Evolutionary conservation across 176 grass and related monocot genomes (phyloP).

Genomic region (Aegilops tauschii): DNA sequence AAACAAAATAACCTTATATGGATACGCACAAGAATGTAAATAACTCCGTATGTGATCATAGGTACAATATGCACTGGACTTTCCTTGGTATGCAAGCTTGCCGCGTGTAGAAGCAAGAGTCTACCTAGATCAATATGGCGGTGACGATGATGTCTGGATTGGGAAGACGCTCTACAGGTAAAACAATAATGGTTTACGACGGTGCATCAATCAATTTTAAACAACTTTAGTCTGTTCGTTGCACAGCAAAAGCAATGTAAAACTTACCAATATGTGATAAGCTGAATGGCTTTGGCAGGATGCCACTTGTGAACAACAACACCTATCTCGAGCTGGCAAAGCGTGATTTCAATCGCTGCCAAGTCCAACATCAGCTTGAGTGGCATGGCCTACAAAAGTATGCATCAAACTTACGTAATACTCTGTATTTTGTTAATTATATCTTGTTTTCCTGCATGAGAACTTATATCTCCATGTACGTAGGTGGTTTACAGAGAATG

Average conservation of each 20-base stretch:
- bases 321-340: slow-evolving; percentile 68
- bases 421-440: not conserved
- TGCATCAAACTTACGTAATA: not conserved
- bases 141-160: slow-evolving; percentile 73
- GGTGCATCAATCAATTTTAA: not conserved
- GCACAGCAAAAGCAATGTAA: not conserved
- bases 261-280: not conserved
- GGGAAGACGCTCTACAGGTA: slow-evolving; percentile 96
- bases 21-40: too few relatives aligned
- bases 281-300: slow-evolving; percentile 40
- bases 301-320: slow-evolving; percentile 80
- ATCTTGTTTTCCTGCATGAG: not conserved
- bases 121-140: slow-evolving; percentile 90
- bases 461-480: not conserved
- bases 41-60: not conserved
- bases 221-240: not conserved
- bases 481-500: slow-evolving; percentile 67
- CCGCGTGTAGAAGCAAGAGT: slow-evolving; percentile 76
- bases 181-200: not conserved
- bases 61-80: slow-evolving; percentile 78
- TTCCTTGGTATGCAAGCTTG: slow-evolving; percentile 78
- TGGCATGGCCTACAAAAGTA: slow-evolving; percentile 63
- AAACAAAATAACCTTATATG: too few relatives aligned
- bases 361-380: slow-evolving; percentile 70
- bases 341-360: slow-evolving; percentile 81